phyloP scores from a whole-genome alignment of 116 monocot genomes.

The Cymodocea nodosa region DNA sequence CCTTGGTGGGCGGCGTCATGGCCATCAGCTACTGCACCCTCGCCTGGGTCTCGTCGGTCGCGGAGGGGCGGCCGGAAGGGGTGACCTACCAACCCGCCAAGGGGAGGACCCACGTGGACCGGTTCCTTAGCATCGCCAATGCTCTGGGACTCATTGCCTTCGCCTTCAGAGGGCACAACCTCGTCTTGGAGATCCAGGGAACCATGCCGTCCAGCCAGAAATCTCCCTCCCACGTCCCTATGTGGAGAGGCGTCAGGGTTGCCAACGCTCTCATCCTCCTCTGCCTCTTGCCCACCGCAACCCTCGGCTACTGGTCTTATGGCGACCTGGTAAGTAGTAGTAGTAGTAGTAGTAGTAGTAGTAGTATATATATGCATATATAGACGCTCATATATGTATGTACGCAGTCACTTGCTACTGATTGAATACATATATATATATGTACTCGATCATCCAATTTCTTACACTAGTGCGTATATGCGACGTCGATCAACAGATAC shows the following conservation, averaged over 20 bases:
- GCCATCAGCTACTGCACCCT: conserved; percentile 73
- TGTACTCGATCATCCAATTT: too few relatives aligned
- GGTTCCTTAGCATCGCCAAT: conserved; percentile 30
- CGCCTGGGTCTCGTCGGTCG: conserved; percentile 59
- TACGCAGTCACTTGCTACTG: too few relatives aligned
- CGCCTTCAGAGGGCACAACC: conserved; percentile 83
- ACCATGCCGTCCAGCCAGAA: conserved; percentile 86
- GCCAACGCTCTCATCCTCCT: conserved; percentile 46
- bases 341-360: too few relatives aligned
- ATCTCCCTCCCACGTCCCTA: conserved; percentile 60
- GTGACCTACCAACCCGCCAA: conserved; percentile 26
- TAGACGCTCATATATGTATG: too few relatives aligned
- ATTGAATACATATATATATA: too few relatives aligned
- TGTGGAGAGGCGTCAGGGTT: conserved; percentile 79
- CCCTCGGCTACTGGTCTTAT: conserved; percentile 87
- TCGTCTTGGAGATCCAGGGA: conserved; percentile 73
- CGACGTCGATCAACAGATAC: conserved; percentile 37
- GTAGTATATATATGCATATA: too few relatives aligned
- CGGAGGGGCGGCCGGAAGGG: conserved; percentile 24
- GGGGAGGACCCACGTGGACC: conserved; percentile 12
- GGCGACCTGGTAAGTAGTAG: conserved; percentile 62
- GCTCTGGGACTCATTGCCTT: conserved; percentile 79
- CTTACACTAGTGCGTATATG: too few relatives aligned
- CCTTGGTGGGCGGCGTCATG: conserved; percentile 51
- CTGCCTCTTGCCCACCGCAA: conserved; percentile 58